These are phyloP conservation scores for Hemisphaericaspora lyxosophila DNA, from an alignment of 1,139 yeast species.

Conservation along the genomic window DNA sequence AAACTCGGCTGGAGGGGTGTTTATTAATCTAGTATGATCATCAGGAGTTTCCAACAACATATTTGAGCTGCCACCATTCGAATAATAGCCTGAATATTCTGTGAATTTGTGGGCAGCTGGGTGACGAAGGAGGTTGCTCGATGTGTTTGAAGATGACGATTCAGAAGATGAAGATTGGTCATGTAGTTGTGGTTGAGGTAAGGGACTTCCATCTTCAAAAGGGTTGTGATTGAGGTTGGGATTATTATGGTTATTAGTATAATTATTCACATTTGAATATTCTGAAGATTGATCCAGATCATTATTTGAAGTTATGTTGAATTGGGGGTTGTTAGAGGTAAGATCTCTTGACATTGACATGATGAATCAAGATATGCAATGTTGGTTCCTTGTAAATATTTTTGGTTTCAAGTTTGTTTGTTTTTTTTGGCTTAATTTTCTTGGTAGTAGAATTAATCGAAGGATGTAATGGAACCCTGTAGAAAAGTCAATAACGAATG, in stretches of 20 bases:
- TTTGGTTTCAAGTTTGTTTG: too few species aligned
- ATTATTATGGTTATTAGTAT: too few species aligned
- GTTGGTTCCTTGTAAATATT: too few species aligned
- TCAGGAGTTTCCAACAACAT: conserved; percentile 30
- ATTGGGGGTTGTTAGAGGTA: conserved; percentile 29
- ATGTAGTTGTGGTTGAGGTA: conserved; percentile 17
- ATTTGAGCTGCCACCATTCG: conserved; percentile 43
- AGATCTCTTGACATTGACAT: conserved; percentile 32
- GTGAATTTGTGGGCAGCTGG: conserved; percentile 35
- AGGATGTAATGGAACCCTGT: too few species aligned
- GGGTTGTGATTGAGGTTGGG: conserved; percentile 1
- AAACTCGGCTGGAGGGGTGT: conserved; percentile 42
- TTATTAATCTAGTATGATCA: conserved; percentile 18
- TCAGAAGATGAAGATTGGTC: conserved; percentile 15
- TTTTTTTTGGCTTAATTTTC: too few species aligned
- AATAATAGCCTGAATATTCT: conserved; percentile 46
- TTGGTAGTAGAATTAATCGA: too few species aligned
- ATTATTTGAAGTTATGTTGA: conserved; percentile 14
- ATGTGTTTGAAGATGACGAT: not conserved
- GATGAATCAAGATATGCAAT: conserved; percentile 21
- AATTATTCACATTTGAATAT: conserved; percentile 26
- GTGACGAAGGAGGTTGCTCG: conserved; percentile 1
- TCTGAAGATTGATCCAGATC: conserved; percentile 14
- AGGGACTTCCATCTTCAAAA: conserved; percentile 19
- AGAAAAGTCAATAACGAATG: not conserved